Evolutionary conservation across 176 grass and related monocot species (phyloP), one percentile per base, ranked within the genome.

Genomic region (Aechmea fasciata): DNA sequence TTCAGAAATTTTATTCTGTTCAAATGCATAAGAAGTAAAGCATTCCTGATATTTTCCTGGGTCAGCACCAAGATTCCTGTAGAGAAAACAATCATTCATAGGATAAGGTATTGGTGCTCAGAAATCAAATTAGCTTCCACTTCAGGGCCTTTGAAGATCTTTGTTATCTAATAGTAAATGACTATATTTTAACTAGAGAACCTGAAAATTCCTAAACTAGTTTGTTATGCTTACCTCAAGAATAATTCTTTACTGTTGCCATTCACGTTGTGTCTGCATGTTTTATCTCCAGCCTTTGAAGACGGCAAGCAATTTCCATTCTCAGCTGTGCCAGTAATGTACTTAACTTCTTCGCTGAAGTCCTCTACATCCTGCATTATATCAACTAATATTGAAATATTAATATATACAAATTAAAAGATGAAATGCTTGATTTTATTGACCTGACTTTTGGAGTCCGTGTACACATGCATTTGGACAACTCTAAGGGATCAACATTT

Each of bases 331-430:
- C 48, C 4, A 1, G 26, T 65, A 11, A 70, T 77, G 66, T 80
- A 77, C 65, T 80, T 87, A 57, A 59, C 69, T 69, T 73, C 82
- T 10, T 69, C 65, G 69, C 52, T 84, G 67, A 70, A 5, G 10
- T 71, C 69, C 69, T 80, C 59, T 51, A 77, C 76, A 11, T 73
- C 85, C 85, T 88, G 73, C 77, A 84, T 83, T 80, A 70, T 14
- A 67, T 52, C 57, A 72, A 72, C 49, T 14, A 9, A 65, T 69
- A 75, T 73, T 83, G 73, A 57, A 51, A 69, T 57, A 65, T 52
- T 83, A 63, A 73, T 57, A 50, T 57, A 10, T 69, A 20, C 33
- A 76, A 57, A 66, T 47, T 48, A 71, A 77, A 77, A 55, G 68
- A 49, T 55, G 23, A 69, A 73, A 50, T 73, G 24, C 51, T 80